Base-by-base conservation (phyloP, 2,329 filamentous ascomycete species). In the Coniochaeta hoffmannii region DNA sequence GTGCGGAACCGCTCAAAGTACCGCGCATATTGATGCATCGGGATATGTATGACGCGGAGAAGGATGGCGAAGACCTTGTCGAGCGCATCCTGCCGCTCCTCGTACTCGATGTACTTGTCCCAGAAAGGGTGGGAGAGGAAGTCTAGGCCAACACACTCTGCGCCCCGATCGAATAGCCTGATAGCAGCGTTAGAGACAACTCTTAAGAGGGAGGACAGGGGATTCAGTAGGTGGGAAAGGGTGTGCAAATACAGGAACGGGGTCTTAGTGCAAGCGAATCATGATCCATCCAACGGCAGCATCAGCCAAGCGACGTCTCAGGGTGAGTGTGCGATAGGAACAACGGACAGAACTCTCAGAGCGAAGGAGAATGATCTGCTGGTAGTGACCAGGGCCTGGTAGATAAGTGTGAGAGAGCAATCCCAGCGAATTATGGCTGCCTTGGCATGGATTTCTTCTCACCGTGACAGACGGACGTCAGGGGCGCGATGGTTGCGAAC, bases 21-120 rank as follows among this genome's bases (percentile, higher is more conserved):
- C 31, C 91, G 84, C 19, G 90, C 88, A 75, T 97, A 97, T 68
- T 97, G 91, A 67, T 97, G 92, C 83, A 96, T 90, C 0, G 94
- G 93, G 54, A 97, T 91, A 65, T 89, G 83, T 54, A 96, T 88
- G 55, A 97, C 81, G 54, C 92, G 89, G 58, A 81, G 80, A 53
- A 96, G 80, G 55, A 99, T 90, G 38, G 83, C 84, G 63, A 95
- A 96, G 55, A 97, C 89, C 65, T 85, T 90, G 60, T 95, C 89
- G 14, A 87, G 83, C 0, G 88, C 85, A 65, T 96, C 91, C 59
- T 93, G 79, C 1, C 92, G 88, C 69, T 97, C 92, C 69, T 97
- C 94, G 65, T 95, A 97, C 68, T 97, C 94, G 60, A 99, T 84
- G 67, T 96, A 99, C 73, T 96, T 97, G 71, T 99, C 94, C 94